These are phyloP conservation scores for Fusarium neocosmosporiellum DNA, from an alignment of 2,329 filamentous ascomycete species.

Conservation along the genomic window DNA sequence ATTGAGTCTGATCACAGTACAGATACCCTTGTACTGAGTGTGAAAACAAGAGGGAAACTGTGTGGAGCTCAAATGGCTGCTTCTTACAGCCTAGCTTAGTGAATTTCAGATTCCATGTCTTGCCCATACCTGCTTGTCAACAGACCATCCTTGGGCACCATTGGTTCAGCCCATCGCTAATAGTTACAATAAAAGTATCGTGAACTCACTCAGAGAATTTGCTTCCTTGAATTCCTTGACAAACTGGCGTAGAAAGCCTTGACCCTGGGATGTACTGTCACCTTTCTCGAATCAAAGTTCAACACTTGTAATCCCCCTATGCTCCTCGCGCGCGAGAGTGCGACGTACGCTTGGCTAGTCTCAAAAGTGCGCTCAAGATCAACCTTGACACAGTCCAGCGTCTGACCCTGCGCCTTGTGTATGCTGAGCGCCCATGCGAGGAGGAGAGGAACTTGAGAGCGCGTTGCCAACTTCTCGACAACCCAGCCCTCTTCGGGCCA, in stretches of 20 bases:
- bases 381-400: neutral
- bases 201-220: neutral
- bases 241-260: neutral
- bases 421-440: neutral
- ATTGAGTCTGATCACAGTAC: too few relatives aligned
- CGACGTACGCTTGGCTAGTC: neutral
- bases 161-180: too few relatives aligned
- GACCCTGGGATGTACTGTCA: neutral
- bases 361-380: neutral
- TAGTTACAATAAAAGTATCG: too few relatives aligned
- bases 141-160: too few relatives aligned
- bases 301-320: neutral
- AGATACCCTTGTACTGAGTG: neutral
- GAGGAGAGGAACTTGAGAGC: neutral
- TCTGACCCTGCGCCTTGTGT: neutral
- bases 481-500: neutral
- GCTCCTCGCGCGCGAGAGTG: neutral
- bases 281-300: neutral
- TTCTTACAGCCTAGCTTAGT: neutral
- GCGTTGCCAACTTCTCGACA: neutral
- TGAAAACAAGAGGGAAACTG: neutral
- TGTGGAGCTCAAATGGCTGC: neutral
- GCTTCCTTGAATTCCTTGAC: neutral
- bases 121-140: too few relatives aligned
- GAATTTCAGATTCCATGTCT: too few relatives aligned